phyloP scores from a whole-genome alignment of 2,329 filamentous ascomycete species.

The Neofusicoccum sp. region DNA sequence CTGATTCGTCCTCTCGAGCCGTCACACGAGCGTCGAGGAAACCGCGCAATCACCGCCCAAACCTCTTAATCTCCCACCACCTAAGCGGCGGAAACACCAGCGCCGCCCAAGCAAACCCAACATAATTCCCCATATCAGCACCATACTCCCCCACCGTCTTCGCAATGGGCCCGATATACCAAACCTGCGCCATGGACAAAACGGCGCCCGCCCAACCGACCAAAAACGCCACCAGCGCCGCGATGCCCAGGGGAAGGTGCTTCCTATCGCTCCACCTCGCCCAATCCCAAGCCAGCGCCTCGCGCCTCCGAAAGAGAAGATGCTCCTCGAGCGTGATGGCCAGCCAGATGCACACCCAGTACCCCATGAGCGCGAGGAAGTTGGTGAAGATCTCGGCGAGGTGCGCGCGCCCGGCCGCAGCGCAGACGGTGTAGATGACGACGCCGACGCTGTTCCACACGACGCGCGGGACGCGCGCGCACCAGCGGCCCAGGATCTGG shows the following conservation, averaged over 20 bases:
- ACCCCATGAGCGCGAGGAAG: constrained; percentile 71
- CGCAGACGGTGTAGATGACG: constrained; percentile 66
- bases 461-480: constrained; percentile 61
- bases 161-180: constrained; percentile 68
- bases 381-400: constrained; percentile 69
- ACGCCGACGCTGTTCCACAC: constrained; percentile 66
- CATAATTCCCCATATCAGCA: constrained; percentile 63
- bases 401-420: constrained; percentile 62
- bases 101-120: constrained; percentile 62
- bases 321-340: constrained; percentile 65
- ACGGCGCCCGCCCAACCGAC: constrained; percentile 68
- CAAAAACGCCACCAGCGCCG: constrained; percentile 63
- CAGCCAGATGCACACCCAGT: constrained; percentile 69
- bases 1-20: background rate
- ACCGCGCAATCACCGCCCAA: constrained; percentile 46
- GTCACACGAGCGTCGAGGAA: background rate
- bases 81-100: constrained; percentile 59
- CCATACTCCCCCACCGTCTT: constrained; percentile 59
- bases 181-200: constrained; percentile 69
- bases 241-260: constrained; percentile 64
- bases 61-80: constrained; percentile 53
- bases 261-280: constrained; percentile 60
- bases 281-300: constrained; percentile 52
- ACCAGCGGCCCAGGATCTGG: constrained; percentile 64
- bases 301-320: constrained; percentile 59